Evolutionary conservation across 495 filamentous ascomycete species (phyloP).

Genomic region (Astrothelium subdiscretum): DNA sequence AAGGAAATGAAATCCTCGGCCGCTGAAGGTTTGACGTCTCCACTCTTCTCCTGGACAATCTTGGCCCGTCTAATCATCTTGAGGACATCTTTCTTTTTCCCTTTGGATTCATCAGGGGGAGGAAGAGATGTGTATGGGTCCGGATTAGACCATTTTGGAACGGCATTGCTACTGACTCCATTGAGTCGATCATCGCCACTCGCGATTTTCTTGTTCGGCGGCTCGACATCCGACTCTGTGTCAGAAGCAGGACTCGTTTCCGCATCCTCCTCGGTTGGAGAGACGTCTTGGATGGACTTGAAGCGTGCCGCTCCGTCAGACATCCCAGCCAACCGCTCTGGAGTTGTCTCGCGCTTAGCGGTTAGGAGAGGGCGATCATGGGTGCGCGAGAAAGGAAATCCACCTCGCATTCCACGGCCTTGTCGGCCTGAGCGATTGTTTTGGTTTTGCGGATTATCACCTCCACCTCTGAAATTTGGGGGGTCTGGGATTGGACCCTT

Average conservation of each 20-base stretch:
- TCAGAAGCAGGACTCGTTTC: conserved; percentile 42
- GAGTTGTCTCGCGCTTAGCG: conserved; percentile 14
- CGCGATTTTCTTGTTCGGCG: conserved; percentile 3
- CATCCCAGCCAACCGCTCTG: conserved; percentile 27
- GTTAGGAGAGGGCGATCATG: not conserved
- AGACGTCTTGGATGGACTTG: conserved; percentile 48
- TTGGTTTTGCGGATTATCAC: not conserved
- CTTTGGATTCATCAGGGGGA: conserved; percentile 50
- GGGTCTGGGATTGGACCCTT: not conserved
- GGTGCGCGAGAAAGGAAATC: not conserved
- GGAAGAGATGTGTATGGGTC: conserved; percentile 82
- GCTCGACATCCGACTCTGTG: conserved; percentile 24
- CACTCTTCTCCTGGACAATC: conserved; percentile 32
- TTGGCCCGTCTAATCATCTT: conserved; percentile 79
- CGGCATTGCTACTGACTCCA: conserved; percentile 28
- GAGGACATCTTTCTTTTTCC: conserved; percentile 71
- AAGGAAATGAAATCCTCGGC: conserved; percentile 81
- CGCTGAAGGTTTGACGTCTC: conserved; percentile 43
- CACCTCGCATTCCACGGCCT: not conserved
- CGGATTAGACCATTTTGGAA: conserved; percentile 83
- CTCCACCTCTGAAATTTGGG: too few species aligned
- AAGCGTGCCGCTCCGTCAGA: conserved; percentile 14
- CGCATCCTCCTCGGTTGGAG: conserved; percentile 59
- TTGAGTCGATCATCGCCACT: not conserved
- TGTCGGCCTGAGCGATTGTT: not conserved